Evolutionary conservation across 805 yeast genomes (phyloP).

Genomic region (Nakazawaea molendinolei): DNA sequence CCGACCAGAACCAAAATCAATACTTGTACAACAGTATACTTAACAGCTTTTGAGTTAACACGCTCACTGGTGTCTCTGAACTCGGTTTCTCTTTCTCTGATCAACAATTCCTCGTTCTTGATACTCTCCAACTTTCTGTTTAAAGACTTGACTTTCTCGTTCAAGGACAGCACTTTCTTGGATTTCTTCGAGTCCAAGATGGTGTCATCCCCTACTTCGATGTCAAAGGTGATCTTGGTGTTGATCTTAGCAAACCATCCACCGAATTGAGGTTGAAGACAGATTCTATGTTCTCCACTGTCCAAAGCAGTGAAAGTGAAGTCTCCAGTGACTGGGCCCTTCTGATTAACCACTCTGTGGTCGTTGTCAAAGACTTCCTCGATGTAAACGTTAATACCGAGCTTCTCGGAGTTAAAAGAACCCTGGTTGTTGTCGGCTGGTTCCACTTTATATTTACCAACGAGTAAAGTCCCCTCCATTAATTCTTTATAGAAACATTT

Average conservation of each 20-base stretch:
- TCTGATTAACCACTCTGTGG: constrained; percentile 70
- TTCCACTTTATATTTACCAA: constrained; percentile 44
- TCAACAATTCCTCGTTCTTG: constrained; percentile 56
- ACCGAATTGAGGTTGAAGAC: constrained; percentile 42
- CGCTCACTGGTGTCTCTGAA: constrained; percentile 76
- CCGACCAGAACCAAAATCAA: constrained; percentile 63
- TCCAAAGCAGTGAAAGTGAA: constrained; percentile 80
- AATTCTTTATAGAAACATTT: constrained; percentile 54
- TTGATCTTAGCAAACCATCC: constrained; percentile 37
- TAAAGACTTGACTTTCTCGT: constrained; percentile 49
- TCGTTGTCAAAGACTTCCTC: constrained; percentile 75
- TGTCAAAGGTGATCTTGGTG: constrained; percentile 58
- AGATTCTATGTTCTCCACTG: constrained; percentile 78
- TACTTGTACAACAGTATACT: constrained; percentile 71
- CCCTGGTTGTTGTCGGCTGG: constrained; percentile 25
- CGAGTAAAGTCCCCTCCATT: constrained; percentile 39
- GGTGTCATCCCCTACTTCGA: constrained; percentile 61
- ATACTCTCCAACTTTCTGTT: constrained; percentile 52
- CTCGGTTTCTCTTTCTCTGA: constrained; percentile 61
- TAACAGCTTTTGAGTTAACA: constrained; percentile 65
- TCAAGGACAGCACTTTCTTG: constrained; percentile 44
- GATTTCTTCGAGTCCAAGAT: constrained; percentile 57
- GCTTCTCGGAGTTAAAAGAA: constrained; percentile 7
- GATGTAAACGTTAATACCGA: constrained; percentile 17
- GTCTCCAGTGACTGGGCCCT: constrained; percentile 51